A percentile compares a stretch with the other conserved stretches of the same genome.
phyloP scores from a whole-genome alignment of 805 yeast species.

The Cyberlindnera galapagoensis region DNA sequence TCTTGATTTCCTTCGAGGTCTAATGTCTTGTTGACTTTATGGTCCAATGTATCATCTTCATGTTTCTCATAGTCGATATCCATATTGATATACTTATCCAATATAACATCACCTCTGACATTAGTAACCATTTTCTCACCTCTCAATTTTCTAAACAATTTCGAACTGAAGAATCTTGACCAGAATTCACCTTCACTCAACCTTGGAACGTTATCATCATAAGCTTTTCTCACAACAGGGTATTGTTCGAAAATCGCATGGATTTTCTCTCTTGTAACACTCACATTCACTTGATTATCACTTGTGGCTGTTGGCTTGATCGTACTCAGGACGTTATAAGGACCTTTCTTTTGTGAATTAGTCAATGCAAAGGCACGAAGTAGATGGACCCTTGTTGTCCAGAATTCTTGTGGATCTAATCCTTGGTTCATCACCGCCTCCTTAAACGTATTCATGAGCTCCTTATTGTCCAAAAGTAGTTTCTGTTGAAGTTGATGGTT shows the following conservation, averaged over 20 bases:
- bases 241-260: slow-evolving; percentile 86
- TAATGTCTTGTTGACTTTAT: slow-evolving; percentile 58
- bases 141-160: slow-evolving; percentile 76
- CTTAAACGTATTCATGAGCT: slow-evolving; percentile 68
- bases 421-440: slow-evolving; percentile 80
- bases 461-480: slow-evolving; percentile 61
- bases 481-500: slow-evolving; percentile 77
- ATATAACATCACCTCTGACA: slow-evolving; percentile 75
- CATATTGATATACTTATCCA: slow-evolving; percentile 75
- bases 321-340: slow-evolving; percentile 88
- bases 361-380: slow-evolving; percentile 83
- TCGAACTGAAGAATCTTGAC: slow-evolving; percentile 92
- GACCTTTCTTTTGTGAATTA: slow-evolving; percentile 80
- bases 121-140: slow-evolving; percentile 78
- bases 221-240: slow-evolving; percentile 86
- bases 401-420: slow-evolving; percentile 75
- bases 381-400: slow-evolving; percentile 76
- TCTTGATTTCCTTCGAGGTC: slow-evolving; percentile 78
- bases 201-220: slow-evolving; percentile 84
- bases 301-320: slow-evolving; percentile 90
- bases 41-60: slow-evolving; percentile 35
- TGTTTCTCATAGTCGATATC: slow-evolving; percentile 53
- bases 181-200: slow-evolving; percentile 89
- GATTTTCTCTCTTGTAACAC: slow-evolving; percentile 85
- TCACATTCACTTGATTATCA: slow-evolving; percentile 90